A percentile compares a stretch with the other conserved stretches of the same genome.
Conservation (phyloP, 495 filamentous ascomycete genomes). For the Hypomontagnella submonticulosa region DNA sequence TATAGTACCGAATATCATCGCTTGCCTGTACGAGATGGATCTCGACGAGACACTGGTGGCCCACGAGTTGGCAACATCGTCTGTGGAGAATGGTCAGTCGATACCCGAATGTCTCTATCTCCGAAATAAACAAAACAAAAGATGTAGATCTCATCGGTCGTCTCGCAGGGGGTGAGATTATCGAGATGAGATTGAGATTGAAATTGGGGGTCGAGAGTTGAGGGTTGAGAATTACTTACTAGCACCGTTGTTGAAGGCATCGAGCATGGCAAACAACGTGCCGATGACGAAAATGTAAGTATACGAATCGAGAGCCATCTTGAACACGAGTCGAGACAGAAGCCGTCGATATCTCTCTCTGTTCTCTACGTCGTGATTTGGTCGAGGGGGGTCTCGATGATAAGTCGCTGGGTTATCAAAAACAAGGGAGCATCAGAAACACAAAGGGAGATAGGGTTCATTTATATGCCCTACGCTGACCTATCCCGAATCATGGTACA, state of each 20-base stretch:
- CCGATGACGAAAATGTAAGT: constrained; percentile 73
- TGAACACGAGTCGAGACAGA: constrained; percentile 19
- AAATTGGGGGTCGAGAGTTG: too few species aligned
- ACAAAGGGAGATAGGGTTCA: constrained; percentile 26
- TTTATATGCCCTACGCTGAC: constrained; percentile 32
- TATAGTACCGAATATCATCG: constrained; percentile 69
- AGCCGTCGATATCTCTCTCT: constrained; percentile 21
- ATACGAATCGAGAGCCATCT: constrained; percentile 65
- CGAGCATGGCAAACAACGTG: constrained; percentile 73
- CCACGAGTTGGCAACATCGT: constrained; percentile 81
- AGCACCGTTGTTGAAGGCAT: constrained; percentile 74
- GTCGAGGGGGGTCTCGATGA: not conserved
- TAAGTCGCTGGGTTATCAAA: constrained; percentile 22
- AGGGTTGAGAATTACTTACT: constrained; percentile 67
- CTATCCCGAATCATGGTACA: not conserved
- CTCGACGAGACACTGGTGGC: constrained; percentile 76
- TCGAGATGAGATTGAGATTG: not conserved
- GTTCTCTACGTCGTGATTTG: not conserved
- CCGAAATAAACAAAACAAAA: not conserved
- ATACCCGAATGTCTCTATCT: constrained; percentile 50
- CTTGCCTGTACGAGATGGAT: constrained; percentile 70
- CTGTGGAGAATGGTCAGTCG: constrained; percentile 50
- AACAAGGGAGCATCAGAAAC: not conserved
- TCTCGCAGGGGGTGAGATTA: too few species aligned
- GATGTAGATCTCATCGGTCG: too few species aligned